Evolutionary conservation across 768 basidiomycete genomes (phyloP).

Genomic region (Pleurotus citrinopileatus): DNA sequence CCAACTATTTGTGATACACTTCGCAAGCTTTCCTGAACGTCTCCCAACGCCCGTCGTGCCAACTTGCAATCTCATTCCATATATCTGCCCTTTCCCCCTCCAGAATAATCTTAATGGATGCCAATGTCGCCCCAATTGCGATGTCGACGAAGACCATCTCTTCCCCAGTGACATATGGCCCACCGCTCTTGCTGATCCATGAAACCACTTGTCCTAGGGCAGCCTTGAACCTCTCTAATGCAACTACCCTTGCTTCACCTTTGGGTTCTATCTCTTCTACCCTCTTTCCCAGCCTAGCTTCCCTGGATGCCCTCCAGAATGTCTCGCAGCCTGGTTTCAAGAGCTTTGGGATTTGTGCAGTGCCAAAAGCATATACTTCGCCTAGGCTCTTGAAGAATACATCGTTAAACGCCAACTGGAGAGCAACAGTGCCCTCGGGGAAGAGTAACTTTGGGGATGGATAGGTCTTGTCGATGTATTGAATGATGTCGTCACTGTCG

Average conservation of each 20-base stretch:
- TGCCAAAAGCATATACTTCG: background rate
- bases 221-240: background rate
- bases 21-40: background rate
- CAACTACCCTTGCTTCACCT: background rate
- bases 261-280: background rate
- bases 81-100: background rate
- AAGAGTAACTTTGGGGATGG: background rate
- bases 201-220: background rate
- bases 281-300: background rate
- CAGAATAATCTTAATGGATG: background rate
- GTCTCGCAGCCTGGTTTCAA: conserved; percentile 1
- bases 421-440: background rate
- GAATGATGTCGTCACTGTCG: background rate
- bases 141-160: conserved; percentile 4
- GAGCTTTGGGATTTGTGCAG: background rate
- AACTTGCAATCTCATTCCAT: conserved; percentile 4
- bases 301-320: background rate
- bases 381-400: background rate
- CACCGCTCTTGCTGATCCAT: background rate
- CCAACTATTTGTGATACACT: background rate
- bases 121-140: background rate
- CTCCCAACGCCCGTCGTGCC: conserved; percentile 1
- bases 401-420: conserved; percentile 1
- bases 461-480: conserved; percentile 10
- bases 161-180: background rate